These are phyloP conservation scores for Aspergillus sclerotioniger DNA, from an alignment of 495 filamentous ascomycete species.

Conservation along the genomic window DNA sequence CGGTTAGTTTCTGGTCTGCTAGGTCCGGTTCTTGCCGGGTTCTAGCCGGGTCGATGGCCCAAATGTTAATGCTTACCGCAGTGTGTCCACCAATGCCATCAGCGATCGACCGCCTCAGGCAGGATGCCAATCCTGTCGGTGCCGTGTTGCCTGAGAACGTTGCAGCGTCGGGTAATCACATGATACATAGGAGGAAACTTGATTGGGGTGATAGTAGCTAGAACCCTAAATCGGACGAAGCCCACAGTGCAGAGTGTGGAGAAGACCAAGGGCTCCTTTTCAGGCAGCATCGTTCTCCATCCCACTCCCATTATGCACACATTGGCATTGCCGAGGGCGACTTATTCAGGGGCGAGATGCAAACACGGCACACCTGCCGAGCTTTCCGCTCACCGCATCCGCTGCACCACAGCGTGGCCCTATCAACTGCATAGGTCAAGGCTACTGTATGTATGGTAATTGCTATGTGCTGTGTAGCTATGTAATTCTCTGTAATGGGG, in stretches of 20 bases:
- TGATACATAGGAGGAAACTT: no score
- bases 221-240: not conserved
- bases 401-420: constrained; percentile 11
- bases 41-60: no score
- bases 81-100: no score
- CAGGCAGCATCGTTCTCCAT: not conserved
- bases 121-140: no score
- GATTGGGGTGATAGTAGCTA: not conserved
- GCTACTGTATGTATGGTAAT: no score
- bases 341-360: constrained; percentile 16
- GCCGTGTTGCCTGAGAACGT: no score
- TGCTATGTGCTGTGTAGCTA: not conserved
- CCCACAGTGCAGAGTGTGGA: not conserved
- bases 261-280: not conserved
- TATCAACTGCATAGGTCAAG: not conserved
- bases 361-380: constrained; percentile 23
- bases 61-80: no score
- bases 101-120: no score
- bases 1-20: no score
- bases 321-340: not conserved
- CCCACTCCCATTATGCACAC: constrained; percentile 2
- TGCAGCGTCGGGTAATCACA: no score
- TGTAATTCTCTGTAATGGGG: not conserved
- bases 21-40: no score
- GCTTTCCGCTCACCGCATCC: constrained; percentile 26